Base-by-base conservation (phyloP, 2,329 filamentous ascomycete species). In the Fragosphaeria purpurea region DNA sequence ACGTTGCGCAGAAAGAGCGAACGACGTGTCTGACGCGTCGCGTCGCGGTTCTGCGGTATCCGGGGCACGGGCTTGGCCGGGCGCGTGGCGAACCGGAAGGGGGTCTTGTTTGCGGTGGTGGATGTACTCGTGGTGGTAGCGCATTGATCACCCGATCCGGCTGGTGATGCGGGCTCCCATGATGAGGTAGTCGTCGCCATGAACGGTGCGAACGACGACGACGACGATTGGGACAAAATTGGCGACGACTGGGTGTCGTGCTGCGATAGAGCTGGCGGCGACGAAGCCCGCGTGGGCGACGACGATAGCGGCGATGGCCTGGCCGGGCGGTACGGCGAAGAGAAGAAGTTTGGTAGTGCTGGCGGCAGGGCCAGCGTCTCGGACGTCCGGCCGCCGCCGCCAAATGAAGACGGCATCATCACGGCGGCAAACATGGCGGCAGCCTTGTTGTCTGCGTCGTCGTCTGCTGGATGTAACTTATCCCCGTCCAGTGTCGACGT, bases 1-100 rank as follows among this genome's bases (percentile, higher is more conserved):
- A 85, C 80, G 47, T 75, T 85, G 61, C 81, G 79, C 53, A 91
- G 67, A 59, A 91, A 91, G 50, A 85, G 69, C 35, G 77, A 76
- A 44, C 86, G 72, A 51, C 86, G 70, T 49, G 76, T 71, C 61
- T 87, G 82, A 50, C 81, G 78, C 1, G 73, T 71, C 13, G 78
- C 79, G 61, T 88, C 78, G 47, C 79, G 73, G 53, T 68, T 76
- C 56, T 77, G 75, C 13, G 82, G 66, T 6, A 85, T 38, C 59
- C 0, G 56, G 83, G 85, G 54, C 85, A 87, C 38, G 75, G 41
- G 72, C 53, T 83, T 83, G 49, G 73, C 67, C 11, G 71, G 69
- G 12, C 80, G 74, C 53, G 76, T 67, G 33, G 77, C 71, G 57
- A 72, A 83, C 52, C 70, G 76, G 62, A 70, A 73, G 7, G 44